A percentile compares a stretch with the other conserved stretches of the same genome.
Evolutionary conservation across 1,284 basidiomycete genomes (phyloP).

Genomic region (Cutaneotrichosporon cavernicola): DNA sequence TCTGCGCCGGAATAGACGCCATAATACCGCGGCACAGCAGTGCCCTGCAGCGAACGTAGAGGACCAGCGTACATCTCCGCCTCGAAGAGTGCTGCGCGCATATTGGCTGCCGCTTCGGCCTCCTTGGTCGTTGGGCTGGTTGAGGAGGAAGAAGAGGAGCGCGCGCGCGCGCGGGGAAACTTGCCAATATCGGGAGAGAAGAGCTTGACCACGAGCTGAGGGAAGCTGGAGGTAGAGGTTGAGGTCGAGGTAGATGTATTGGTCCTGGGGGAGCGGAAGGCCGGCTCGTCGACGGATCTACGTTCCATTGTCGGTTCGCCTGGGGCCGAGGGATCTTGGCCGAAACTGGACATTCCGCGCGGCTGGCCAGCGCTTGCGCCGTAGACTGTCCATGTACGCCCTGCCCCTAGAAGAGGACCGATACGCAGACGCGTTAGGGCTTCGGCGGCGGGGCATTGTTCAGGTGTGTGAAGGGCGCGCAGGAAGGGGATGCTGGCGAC

Average conservation of each 20-base stretch:
- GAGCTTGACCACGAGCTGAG: conserved; percentile 9
- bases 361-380: neutral
- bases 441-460: neutral
- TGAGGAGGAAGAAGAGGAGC: neutral
- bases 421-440: neutral
- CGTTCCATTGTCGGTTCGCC: neutral
- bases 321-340: neutral
- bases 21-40: conserved; percentile 5
- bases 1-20: conserved; percentile 4
- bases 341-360: neutral
- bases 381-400: conserved; percentile 8
- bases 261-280: neutral
- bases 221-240: neutral
- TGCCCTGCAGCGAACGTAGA: conserved; percentile 6
- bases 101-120: neutral
- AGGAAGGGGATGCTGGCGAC: neutral
- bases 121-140: neutral
- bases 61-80: conserved; percentile 9
- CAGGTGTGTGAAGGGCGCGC: neutral
- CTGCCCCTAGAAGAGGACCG: conserved; percentile 2
- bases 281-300: neutral
- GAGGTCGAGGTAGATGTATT: neutral
- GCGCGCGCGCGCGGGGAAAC: conserved; percentile 2
- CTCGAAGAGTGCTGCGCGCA: conserved; percentile 8
- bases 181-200: conserved; percentile 9